Conservation (phyloP, 139 green algal species). For the Picochlorum sp. region DNA sequence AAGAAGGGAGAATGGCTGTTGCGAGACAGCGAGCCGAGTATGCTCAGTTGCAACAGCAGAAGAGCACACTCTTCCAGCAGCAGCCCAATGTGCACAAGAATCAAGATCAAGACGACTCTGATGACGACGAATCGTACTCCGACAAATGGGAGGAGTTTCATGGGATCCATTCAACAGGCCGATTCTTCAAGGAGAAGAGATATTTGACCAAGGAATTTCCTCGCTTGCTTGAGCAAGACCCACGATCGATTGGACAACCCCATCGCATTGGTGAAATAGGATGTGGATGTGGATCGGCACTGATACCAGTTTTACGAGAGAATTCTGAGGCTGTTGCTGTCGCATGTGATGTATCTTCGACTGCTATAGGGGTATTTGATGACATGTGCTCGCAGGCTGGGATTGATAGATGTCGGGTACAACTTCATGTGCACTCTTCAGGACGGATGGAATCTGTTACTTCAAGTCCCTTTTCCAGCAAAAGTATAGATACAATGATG, state of each 20-base stretch:
- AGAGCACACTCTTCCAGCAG: background rate
- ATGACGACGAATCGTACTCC: background rate
- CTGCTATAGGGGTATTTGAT: background rate
- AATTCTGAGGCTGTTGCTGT: background rate
- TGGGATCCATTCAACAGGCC: background rate
- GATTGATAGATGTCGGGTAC: background rate
- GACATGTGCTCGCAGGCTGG: background rate
- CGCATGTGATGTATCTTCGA: background rate
- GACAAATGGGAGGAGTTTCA: background rate
- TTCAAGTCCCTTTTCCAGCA: constrained; percentile 14
- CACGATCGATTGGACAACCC: background rate
- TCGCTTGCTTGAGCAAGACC: background rate
- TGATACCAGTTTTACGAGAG: constrained; percentile 16
- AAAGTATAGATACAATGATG: constrained; percentile 44
- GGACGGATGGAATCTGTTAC: background rate
- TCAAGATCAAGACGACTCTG: background rate
- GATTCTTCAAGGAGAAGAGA: constrained; percentile 8
- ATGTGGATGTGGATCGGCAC: background rate
- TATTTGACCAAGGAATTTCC: constrained; percentile 1
- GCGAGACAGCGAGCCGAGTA: constrained; percentile 15
- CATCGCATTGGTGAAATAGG: background rate
- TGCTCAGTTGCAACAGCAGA: background rate
- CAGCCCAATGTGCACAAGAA: background rate
- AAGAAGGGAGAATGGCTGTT: constrained; percentile 26
- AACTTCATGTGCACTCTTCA: background rate